Conservation (phyloP, 2,329 filamentous ascomycete species). For the Colletotrichum incanum region DNA sequence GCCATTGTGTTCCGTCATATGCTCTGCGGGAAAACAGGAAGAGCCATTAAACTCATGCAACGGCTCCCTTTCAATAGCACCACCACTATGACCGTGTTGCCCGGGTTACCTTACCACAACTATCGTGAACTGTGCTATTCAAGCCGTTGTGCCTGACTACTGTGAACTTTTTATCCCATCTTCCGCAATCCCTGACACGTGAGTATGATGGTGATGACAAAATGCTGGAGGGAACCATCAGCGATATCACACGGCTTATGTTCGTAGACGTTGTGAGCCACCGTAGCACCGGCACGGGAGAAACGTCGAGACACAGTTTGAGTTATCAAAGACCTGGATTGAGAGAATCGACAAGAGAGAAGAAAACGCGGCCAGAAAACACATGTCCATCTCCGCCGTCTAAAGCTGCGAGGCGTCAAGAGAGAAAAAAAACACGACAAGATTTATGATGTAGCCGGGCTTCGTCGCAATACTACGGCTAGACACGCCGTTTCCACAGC, state of each 20-base stretch:
- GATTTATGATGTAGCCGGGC: conserved; percentile 63
- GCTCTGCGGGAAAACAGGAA: neutral
- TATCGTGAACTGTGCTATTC: neutral
- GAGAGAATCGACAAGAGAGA: conserved; percentile 44
- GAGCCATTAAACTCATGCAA: conserved; percentile 2
- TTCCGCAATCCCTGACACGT: conserved; percentile 24
- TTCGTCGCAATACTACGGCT: conserved; percentile 57
- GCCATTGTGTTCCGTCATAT: conserved; percentile 10
- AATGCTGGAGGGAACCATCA: conserved; percentile 14
- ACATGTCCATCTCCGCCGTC: conserved; percentile 54
- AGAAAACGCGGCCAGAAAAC: conserved; percentile 41
- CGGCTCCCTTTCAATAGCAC: conserved; percentile 2
- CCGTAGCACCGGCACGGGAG: neutral
- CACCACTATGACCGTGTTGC: conserved; percentile 17
- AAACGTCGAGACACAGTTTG: neutral
- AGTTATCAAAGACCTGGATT: conserved; percentile 43
- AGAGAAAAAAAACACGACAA: conserved; percentile 60
- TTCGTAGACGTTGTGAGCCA: neutral
- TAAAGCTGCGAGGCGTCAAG: conserved; percentile 54
- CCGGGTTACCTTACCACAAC: conserved; percentile 22
- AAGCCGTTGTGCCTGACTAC: conserved; percentile 22
- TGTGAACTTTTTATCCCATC: conserved; percentile 18
- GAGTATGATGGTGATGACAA: conserved; percentile 29
- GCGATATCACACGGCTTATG: neutral
- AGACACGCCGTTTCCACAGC: conserved; percentile 39